Base-by-base conservation (phyloP, 2,329 filamentous ascomycete species). In the Aspergillus hiratsukae region DNA sequence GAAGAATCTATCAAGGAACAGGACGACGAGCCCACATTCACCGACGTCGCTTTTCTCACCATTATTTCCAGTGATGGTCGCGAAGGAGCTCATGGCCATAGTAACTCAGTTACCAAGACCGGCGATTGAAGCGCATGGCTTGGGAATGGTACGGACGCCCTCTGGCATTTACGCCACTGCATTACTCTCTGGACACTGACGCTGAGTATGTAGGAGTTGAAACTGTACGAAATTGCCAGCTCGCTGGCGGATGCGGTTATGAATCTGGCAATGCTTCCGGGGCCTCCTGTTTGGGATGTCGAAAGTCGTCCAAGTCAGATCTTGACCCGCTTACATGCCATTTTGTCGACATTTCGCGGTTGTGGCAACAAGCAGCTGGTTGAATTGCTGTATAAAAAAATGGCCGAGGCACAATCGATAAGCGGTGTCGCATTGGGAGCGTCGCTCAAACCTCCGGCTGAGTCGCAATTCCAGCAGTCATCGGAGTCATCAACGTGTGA, bases 91-190 rank as follows among this genome's bases (percentile, higher is more conserved):
- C 25, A 61, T 81, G 19, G 66, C 69, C 4, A 66, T 76, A 3
- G 75, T 80, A 5, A 72, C 73, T 1, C 69, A 73, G 3, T 67
- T 81, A 3, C 80, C 80, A 0, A 73, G 71, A 51, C 68, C 76
- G 0, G 79, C 78, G 0, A 71, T 81, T 3, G 78, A 81, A 57
- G 78, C 78, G 0, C 80, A 81, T 53, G 79, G 80, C 0, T 75
- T 78, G 4, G 76, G 76, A 0, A 75, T 81, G 60, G 61, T 64
- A 52, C 31, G 57, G 3, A 29, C 3, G 23, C 23, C 23, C 23
- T 23, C 23, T 23, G 23, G 3, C 23, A 23, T 23, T 23, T 2
- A 23, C 23, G 23, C 23, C 23, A 3, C 23, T 23, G 23, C 2
- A 23, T 23, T 23, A 23, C 23, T n/a, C 23, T 23, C 23, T 23